Conservation (phyloP, 257 asterid species). For the Solanum etuberosum region DNA sequence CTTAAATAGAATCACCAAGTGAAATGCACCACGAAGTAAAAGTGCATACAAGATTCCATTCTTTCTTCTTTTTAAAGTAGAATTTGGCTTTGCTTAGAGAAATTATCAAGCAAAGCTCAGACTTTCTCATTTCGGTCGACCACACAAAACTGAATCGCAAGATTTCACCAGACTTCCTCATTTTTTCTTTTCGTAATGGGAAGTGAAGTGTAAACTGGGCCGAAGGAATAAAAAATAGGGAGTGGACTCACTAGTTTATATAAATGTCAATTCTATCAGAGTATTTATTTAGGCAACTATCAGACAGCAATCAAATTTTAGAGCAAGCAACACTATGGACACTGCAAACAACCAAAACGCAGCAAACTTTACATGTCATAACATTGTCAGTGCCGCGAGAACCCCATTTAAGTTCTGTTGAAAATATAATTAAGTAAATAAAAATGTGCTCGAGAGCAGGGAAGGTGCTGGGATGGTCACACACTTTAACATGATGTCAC, state of each 20-base stretch:
- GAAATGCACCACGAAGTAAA: neutral
- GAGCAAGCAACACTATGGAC: neutral
- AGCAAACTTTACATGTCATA: neutral
- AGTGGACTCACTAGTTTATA: neutral
- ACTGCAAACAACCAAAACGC: neutral
- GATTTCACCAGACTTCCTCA: neutral
- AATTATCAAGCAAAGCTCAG: neutral
- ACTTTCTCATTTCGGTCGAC: neutral
- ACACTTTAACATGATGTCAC: neutral
- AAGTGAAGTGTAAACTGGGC: neutral
- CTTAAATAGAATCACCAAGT: neutral
- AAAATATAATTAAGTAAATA: neutral
- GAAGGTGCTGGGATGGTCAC: too few relatives aligned
- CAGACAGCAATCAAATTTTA: neutral
- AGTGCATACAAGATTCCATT: neutral
- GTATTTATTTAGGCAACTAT: neutral
- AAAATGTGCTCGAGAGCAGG: neutral
- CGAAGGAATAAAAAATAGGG: neutral
- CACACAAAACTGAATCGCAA: neutral
- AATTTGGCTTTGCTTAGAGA: neutral
- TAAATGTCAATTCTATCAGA: neutral
- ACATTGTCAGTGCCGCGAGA: neutral
- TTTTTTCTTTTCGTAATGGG: neutral
- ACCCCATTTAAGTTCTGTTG: neutral
- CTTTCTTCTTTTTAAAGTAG: neutral